Evolutionary conservation across 2,329 filamentous ascomycete genomes (phyloP), one percentile per base, ranked within the genome.

Genomic region (Fusarium humuli): DNA sequence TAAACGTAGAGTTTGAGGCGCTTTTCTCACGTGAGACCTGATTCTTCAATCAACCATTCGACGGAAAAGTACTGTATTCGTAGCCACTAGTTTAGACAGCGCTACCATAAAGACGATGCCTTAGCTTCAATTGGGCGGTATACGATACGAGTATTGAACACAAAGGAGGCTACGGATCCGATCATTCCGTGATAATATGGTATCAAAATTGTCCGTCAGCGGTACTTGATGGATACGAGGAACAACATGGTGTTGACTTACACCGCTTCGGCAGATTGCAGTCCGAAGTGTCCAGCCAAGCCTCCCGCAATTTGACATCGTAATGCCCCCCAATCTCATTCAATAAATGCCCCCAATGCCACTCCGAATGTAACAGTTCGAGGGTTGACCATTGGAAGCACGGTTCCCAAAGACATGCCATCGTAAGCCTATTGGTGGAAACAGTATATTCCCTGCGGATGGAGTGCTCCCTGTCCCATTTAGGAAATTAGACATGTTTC

Each of bases 401-500:
- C 13, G n/a, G 10, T 48, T 18, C n/a, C 37, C 7, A 37, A 30
- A n/a, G 52, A 54, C 42, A 49, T 58, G 20, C 8, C 4, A 32
- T 18, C 5, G 14, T 3, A 6, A 23, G 18, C 5, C 18, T 5
- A 71, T 70, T 70, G 68, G 68, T 69, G 68, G 68, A 70, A 70
- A 53, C 48, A 52, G 23, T 29, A 34, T 54, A 34, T 34, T 25
- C 20, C 22, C 46, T 65, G 59, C 46, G 63, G 60, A 61, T 69
- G 64, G 32, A 57, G 32, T 29, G 34, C 25, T 54, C 64, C 47
- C 45, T 54, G 25, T 23, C 64, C 41, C 34, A 46, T 65, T 67
- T 61, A 20, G 50, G 29, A 41, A 50, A 61, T 52, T 37, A 40
- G 7, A 14, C 13, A n/a, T 29, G 14, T 14, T 11, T 25, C 32